Conservation (phyloP, 352 stramenopile genomes). For the Phytophthora pistaciae region DNA sequence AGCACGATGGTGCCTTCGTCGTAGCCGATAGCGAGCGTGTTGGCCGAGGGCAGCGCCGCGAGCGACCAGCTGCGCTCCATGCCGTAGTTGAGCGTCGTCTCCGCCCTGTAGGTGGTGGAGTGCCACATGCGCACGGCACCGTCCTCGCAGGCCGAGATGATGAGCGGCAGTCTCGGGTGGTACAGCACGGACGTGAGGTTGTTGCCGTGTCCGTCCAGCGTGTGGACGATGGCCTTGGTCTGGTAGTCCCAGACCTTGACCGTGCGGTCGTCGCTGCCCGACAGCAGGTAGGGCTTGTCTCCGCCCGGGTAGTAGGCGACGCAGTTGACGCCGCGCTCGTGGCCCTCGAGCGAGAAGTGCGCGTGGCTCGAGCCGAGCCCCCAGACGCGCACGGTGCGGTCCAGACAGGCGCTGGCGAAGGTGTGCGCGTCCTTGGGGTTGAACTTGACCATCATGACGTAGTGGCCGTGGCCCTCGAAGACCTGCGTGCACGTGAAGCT, state of each 20-base stretch:
- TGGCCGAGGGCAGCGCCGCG: conserved; percentile 80
- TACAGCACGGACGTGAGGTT: conserved; percentile 99
- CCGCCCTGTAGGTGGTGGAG: conserved; percentile 95
- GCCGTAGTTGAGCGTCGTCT: conserved; percentile 99
- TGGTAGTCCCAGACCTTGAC: conserved; percentile 99
- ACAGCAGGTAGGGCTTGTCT: conserved; percentile 99
- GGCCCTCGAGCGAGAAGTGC: conserved; percentile 93
- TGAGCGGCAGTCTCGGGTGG: conserved; percentile 98
- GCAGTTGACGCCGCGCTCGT: conserved; percentile 99
- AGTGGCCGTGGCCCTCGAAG: conserved; percentile 96
- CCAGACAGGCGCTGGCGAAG: conserved; percentile 97
- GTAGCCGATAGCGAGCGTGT: conserved; percentile 96
- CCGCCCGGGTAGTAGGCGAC: conserved; percentile 99
- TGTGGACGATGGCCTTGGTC: conserved; percentile 99
- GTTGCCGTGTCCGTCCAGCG: conserved; percentile 98
- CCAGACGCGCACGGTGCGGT: conserved; percentile 97
- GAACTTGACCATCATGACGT: conserved; percentile 99
- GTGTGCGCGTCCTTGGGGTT: conserved; percentile 99
- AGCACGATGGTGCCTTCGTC: conserved; percentile 97
- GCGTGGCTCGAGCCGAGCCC: conserved; percentile 92
- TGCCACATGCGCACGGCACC: conserved; percentile 96
- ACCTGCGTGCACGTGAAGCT: conserved; percentile 82
- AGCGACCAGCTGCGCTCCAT: conserved; percentile 99
- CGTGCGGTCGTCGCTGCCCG: conserved; percentile 96
- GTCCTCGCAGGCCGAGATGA: conserved; percentile 98